These are phyloP conservation scores for Millerago galiae DNA, from an alignment of 805 yeast genomes.

Conservation along the genomic window DNA sequence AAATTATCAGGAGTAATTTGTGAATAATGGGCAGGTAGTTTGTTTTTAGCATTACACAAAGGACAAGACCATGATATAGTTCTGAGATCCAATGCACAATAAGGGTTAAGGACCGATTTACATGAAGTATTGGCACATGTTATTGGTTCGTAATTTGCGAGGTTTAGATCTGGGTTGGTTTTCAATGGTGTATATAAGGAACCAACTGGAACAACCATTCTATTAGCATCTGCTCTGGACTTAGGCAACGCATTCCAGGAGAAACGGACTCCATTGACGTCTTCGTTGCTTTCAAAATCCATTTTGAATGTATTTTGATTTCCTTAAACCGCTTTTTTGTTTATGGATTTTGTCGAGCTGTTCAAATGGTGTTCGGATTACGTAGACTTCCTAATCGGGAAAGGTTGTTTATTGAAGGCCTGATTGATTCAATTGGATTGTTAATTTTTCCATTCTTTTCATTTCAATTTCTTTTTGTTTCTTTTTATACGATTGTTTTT, in stretches of 20 bases:
- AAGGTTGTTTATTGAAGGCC: slow-evolving; percentile 9
- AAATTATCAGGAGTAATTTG: slow-evolving; percentile 68
- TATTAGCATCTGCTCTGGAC: slow-evolving; percentile 80
- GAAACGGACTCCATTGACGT: slow-evolving; percentile 64
- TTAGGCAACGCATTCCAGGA: slow-evolving; percentile 87
- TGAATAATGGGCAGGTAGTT: slow-evolving; percentile 75
- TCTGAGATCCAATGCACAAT: slow-evolving; percentile 70
- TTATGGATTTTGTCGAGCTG: slow-evolving; percentile 5
- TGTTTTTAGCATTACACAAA: slow-evolving; percentile 70
- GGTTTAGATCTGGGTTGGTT: slow-evolving; percentile 64
- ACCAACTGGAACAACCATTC: slow-evolving; percentile 91
- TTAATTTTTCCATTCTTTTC: slow-evolving; percentile 18
- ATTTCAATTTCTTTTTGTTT: slow-evolving; percentile 18
- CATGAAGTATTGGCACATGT: slow-evolving; percentile 72
- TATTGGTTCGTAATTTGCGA: slow-evolving; percentile 82
- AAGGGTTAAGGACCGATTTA: slow-evolving; percentile 82
- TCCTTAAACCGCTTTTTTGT: neutral
- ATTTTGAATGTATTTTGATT: slow-evolving; percentile 7
- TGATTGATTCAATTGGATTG: slow-evolving; percentile 15
- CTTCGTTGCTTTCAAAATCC: slow-evolving; percentile 59
- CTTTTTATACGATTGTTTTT: slow-evolving; percentile 14
- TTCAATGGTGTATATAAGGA: slow-evolving; percentile 93
- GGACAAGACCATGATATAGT: slow-evolving; percentile 83
- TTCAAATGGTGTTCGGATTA: slow-evolving; percentile 6
- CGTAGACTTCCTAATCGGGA: neutral